phyloP scores from a whole-genome alignment of 2,329 filamentous ascomycete species.

The Pseudogymnoascus sp. region DNA sequence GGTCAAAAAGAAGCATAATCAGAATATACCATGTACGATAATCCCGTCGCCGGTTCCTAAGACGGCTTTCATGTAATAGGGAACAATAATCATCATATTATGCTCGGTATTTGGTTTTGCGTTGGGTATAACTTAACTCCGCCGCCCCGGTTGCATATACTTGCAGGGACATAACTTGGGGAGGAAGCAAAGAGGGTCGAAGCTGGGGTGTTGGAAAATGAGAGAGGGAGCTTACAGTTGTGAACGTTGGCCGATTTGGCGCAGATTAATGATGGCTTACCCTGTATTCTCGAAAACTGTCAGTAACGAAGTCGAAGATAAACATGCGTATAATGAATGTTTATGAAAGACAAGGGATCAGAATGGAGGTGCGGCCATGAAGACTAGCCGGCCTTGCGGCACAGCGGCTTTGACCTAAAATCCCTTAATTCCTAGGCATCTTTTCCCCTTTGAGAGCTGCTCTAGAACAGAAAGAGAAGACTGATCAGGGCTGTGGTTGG shows the following conservation, averaged over 20 bases:
- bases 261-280: neutral
- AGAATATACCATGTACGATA: conserved; percentile 9
- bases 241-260: neutral
- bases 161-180: neutral
- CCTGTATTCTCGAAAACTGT: neutral
- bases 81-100: conserved; percentile 8
- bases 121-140: neutral
- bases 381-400: neutral
- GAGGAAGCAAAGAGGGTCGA: neutral
- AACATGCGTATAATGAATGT: neutral
- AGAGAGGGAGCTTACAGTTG: neutral
- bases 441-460: neutral
- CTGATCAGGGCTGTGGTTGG: neutral
- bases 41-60: conserved; percentile 5
- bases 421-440: conserved; percentile 9
- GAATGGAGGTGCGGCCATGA: conserved; percentile 7
- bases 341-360: neutral
- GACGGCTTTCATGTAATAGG: conserved; percentile 8
- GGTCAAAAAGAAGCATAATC: neutral
- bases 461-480: neutral
- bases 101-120: neutral
- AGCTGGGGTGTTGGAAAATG: neutral
- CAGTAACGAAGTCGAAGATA: neutral
- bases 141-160: neutral
- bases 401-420: neutral